Conservation (phyloP, 164 flowering plant genomes). For the Magnolia kwangsiensis region DNA sequence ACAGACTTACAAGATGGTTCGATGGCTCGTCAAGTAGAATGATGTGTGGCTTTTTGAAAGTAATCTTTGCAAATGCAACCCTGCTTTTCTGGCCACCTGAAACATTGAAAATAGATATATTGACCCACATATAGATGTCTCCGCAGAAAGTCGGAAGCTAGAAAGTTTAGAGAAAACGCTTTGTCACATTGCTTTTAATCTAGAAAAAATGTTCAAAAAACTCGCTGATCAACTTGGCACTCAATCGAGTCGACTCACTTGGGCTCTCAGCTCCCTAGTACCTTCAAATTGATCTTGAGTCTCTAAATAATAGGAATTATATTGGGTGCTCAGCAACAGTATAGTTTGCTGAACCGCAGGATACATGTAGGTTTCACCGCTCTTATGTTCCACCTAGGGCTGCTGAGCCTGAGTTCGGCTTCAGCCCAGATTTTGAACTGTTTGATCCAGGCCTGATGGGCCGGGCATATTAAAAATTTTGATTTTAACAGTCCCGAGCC, state of each 20-base stretch:
- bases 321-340: too few relatives aligned
- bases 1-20: constrained; percentile 85
- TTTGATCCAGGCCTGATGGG: too few relatives aligned
- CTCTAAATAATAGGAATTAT: too few relatives aligned
- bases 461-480: too few relatives aligned
- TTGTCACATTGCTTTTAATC: background rate
- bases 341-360: too few relatives aligned
- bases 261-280: background rate
- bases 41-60: constrained; percentile 96
- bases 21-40: constrained; percentile 98
- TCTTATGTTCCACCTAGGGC: too few relatives aligned
- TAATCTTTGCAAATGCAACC: constrained; percentile 98
- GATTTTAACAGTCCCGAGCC: too few relatives aligned
- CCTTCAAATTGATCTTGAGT: too few relatives aligned
- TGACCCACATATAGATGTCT: background rate
- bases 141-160: background rate
- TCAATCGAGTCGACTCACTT: background rate
- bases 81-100: constrained; percentile 99
- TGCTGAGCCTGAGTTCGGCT: too few relatives aligned
- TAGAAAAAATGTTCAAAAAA: too few relatives aligned
- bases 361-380: too few relatives aligned
- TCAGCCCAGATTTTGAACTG: too few relatives aligned
- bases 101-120: background rate
- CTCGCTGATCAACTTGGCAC: background rate
- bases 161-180: background rate